These are phyloP conservation scores for Fusarium longipes DNA, from an alignment of 2,329 filamentous ascomycete species.

Conservation along the genomic window DNA sequence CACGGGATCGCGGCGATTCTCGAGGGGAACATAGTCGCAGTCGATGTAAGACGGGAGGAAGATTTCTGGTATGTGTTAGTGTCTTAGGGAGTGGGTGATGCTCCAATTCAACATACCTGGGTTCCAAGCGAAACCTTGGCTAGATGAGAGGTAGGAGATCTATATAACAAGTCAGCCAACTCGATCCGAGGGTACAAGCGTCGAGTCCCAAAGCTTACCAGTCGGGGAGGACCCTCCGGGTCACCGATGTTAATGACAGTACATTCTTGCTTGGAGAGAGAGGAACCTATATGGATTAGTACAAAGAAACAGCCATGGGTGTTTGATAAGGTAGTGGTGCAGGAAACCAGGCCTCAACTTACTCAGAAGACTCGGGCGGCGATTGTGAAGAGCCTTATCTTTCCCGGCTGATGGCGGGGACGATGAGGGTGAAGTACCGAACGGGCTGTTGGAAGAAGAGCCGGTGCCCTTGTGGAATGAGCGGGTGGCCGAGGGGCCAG, in stretches of 20 bases:
- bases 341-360: conserved; percentile 38
- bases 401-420: conserved; percentile 65
- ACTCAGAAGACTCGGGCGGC: conserved; percentile 73
- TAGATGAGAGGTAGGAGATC: conserved; percentile 84
- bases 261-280: conserved; percentile 78
- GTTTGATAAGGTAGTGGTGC: conserved; percentile 20
- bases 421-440: conserved; percentile 59
- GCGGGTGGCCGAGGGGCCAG: conserved; percentile 51
- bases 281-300: conserved; percentile 67
- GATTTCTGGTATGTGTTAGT: conserved; percentile 67
- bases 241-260: conserved; percentile 85
- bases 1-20: conserved; percentile 80
- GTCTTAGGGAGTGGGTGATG: neutral
- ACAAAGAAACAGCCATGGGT: conserved; percentile 2
- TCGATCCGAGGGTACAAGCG: neutral
- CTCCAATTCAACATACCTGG: conserved; percentile 63
- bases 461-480: conserved; percentile 58
- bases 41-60: conserved; percentile 83
- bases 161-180: conserved; percentile 52
- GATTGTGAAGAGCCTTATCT: conserved; percentile 61
- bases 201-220: conserved; percentile 63
- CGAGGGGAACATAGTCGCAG: conserved; percentile 78
- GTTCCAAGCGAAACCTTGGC: conserved; percentile 86
- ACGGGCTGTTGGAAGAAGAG: conserved; percentile 59
- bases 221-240: conserved; percentile 75